phyloP scores from a whole-genome alignment of 257 asterid genomes.

The Nicotiana obtusifolia region DNA sequence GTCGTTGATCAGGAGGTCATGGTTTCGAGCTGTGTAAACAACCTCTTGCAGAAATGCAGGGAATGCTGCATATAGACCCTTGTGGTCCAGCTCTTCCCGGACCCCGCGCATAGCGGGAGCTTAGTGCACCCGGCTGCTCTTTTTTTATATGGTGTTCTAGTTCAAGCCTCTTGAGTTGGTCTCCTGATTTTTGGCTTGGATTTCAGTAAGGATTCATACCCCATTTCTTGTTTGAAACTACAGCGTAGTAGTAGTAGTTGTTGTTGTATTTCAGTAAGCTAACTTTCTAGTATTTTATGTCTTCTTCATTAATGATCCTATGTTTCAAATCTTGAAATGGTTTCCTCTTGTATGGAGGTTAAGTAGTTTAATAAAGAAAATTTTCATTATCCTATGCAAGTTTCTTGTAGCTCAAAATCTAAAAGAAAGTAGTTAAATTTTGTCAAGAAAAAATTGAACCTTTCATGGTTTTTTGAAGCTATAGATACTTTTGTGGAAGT shows the following conservation, averaged over 20 bases:
- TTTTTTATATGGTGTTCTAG: background rate
- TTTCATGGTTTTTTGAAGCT: background rate
- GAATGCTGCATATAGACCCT: too few relatives aligned
- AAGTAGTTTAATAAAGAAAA: background rate
- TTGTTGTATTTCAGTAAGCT: background rate
- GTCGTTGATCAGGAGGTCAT: too few relatives aligned
- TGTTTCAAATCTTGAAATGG: background rate
- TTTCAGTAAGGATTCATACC: too few relatives aligned
- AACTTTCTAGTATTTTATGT: background rate
- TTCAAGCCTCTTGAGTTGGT: background rate
- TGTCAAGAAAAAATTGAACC: too few relatives aligned
- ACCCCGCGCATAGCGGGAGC: too few relatives aligned
- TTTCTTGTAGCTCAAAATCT: background rate
- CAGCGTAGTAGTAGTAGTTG: too few relatives aligned
- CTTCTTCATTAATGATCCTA: background rate
- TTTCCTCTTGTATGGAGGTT: background rate
- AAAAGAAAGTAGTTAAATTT: background rate
- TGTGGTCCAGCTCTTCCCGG: too few relatives aligned
- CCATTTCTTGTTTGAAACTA: too few relatives aligned
- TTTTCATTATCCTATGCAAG: background rate
- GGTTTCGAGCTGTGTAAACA: too few relatives aligned
- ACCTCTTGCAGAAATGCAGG: too few relatives aligned
- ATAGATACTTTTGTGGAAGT: background rate
- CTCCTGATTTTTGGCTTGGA: background rate
- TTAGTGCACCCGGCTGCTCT: too few relatives aligned